A percentile compares a stretch with the other conserved stretches of the same genome.
phyloP scores from a whole-genome alignment of 192 early-diverging fungal genomes.

The Umbelopsis isabellina region DNA sequence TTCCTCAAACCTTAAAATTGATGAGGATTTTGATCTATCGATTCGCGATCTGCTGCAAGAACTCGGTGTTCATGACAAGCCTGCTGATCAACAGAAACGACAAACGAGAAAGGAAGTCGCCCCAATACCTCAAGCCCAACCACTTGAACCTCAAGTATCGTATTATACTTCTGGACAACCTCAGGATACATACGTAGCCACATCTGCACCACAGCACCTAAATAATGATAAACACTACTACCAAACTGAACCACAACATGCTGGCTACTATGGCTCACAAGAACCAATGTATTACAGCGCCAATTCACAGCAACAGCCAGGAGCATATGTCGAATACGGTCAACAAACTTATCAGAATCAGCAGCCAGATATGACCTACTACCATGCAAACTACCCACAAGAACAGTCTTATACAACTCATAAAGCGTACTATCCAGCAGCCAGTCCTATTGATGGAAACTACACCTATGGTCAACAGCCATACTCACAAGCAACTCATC shows the following conservation, averaged over 20 bases:
- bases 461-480: neutral
- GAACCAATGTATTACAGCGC: neutral
- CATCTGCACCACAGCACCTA: neutral
- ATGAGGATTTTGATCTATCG: slow-evolving; percentile 22
- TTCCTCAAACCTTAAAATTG: neutral
- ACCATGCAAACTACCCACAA: neutral
- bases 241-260: neutral
- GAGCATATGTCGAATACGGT: neutral
- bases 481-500: neutral
- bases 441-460: neutral
- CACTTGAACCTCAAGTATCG: neutral
- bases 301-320: neutral
- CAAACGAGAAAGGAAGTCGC: neutral
- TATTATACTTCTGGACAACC: too few species aligned
- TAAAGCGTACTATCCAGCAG: neutral
- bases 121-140: neutral
- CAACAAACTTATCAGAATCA: neutral
- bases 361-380: neutral
- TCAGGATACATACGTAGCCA: neutral
- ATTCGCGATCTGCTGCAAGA: slow-evolving; percentile 21
- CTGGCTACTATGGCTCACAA: neutral
- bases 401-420: neutral
- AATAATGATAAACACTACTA: neutral
- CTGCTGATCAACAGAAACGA: neutral
- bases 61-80: slow-evolving; percentile 16